Base-by-base conservation (phyloP, 1,139 yeast genomes). In the Sugiyamaella grinbergsii region DNA sequence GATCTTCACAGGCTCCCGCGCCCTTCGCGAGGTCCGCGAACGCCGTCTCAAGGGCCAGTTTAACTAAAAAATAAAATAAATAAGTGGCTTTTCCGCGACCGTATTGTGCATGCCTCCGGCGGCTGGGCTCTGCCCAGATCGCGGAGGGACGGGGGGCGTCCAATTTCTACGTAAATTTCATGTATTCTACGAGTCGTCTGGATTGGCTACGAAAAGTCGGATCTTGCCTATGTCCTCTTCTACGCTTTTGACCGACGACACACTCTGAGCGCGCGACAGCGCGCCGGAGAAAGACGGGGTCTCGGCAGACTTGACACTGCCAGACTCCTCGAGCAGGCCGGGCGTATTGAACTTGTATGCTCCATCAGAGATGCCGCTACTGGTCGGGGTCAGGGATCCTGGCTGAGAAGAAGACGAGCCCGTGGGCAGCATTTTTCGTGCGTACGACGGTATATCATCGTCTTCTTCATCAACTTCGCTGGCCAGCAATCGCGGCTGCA, bases 401-500 rank as follows among this genome's bases (percentile, higher is more conserved):
- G 28, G 6, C 5, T 5, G 26, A 36, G 40, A 18, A 11, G 37
- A 18, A n/a, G 37, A 13, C 7, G 16, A 6, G 10, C 19, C 37
- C 16, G 33, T 29, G 33, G 15, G 33, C 33, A 4, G 45, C 20
- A 38, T 19, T 23, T 32, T 26, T 5, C 20, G n/a, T n/a, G 32
- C 37, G 31, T 24, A 45, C 47, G 33, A 43, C 44, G 39, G 32
- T 39, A 33, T 52, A 55, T 19, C 59, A 64, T 19, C 60, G 53
- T 81, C 86, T 34, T 75, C 80, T 53, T 85, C 90, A 55, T 83
- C 93, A 26, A 85, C 83, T 66, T 86, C 95, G 11, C 85, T 81
- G 1, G 93, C 93, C 54, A 86, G 71, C 65, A 85, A 74, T 51
- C 90, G 76, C n/a, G 87, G 88, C 49, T 81, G 79, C 58, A 85